Evolutionary conservation across 257 asterid species (phyloP).

Genomic region (Buddleja alternifolia): DNA sequence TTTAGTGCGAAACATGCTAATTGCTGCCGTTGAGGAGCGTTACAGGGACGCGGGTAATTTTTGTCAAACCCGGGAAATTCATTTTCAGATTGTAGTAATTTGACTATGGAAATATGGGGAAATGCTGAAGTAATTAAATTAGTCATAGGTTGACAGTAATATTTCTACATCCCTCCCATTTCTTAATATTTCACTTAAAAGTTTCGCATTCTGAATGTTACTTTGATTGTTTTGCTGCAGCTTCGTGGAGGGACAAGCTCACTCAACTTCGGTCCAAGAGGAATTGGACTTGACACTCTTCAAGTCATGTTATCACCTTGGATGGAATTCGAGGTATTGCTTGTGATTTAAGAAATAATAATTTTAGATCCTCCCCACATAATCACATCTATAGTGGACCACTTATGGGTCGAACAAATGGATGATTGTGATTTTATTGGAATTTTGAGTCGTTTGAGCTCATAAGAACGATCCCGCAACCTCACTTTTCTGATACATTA

Average conservation of each 20-base stretch:
- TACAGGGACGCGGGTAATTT: slow-evolving; percentile 54
- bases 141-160: too few relatives aligned
- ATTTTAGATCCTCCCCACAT: too few relatives aligned
- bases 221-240: slow-evolving; percentile 39
- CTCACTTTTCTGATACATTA: too few relatives aligned
- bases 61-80: background rate
- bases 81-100: too few relatives aligned
- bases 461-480: too few relatives aligned
- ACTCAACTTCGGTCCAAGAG: slow-evolving; percentile 74
- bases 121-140: too few relatives aligned
- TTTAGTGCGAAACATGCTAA: slow-evolving; percentile 52
- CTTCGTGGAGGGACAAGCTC: slow-evolving; percentile 85
- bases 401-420: too few relatives aligned
- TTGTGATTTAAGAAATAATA: too few relatives aligned
- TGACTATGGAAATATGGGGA: too few relatives aligned
- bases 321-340: slow-evolving; percentile 17
- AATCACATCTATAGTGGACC: background rate
- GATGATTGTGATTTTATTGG: too few relatives aligned
- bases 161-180: too few relatives aligned
- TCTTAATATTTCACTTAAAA: background rate
- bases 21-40: slow-evolving; percentile 59
- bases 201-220: background rate
- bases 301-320: background rate
- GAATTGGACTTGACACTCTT: slow-evolving; percentile 59
- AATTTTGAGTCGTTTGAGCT: too few relatives aligned